These are phyloP conservation scores for Rhamnella rubrinervis DNA, from an alignment of 331 rosid genomes.

Conservation along the genomic window DNA sequence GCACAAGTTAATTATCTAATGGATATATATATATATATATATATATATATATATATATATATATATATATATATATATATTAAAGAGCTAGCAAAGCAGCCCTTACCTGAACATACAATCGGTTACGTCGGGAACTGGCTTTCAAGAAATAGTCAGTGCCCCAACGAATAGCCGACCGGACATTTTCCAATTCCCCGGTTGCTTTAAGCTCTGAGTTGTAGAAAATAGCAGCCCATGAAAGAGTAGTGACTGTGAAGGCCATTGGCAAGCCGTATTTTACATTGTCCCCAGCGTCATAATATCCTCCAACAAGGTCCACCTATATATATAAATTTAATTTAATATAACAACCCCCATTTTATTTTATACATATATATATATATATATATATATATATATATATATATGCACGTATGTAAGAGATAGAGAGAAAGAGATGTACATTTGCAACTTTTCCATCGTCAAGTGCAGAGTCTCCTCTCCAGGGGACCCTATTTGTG, in stretches of 20 bases:
- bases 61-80: neutral
- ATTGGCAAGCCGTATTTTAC: constrained; percentile 90
- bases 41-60: no score
- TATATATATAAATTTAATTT: constrained; percentile 3
- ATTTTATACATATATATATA: no score
- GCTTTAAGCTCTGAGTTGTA: constrained; percentile 52
- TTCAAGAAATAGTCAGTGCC: constrained; percentile 89
- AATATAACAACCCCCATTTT: no score
- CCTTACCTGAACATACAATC: constrained; percentile 65
- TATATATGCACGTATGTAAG: neutral
- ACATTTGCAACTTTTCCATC: constrained; percentile 71
- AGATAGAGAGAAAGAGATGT: neutral
- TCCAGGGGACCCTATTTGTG: constrained; percentile 64
- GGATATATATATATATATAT: no score
- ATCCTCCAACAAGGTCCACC: constrained; percentile 86
- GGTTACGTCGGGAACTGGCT: constrained; percentile 32
- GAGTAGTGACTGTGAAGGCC: constrained; percentile 89
- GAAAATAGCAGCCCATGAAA: constrained; percentile 70
- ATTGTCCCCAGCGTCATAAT: constrained; percentile 96
- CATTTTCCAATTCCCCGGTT: constrained; percentile 52
- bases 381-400: neutral
- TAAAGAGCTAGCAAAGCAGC: neutral
- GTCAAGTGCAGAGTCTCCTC: constrained; percentile 84
- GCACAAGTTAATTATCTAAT: neutral
- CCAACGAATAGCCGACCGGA: constrained; percentile 66